Conservation (phyloP, 768 basidiomycete species). For the Asterophora parasitica region DNA sequence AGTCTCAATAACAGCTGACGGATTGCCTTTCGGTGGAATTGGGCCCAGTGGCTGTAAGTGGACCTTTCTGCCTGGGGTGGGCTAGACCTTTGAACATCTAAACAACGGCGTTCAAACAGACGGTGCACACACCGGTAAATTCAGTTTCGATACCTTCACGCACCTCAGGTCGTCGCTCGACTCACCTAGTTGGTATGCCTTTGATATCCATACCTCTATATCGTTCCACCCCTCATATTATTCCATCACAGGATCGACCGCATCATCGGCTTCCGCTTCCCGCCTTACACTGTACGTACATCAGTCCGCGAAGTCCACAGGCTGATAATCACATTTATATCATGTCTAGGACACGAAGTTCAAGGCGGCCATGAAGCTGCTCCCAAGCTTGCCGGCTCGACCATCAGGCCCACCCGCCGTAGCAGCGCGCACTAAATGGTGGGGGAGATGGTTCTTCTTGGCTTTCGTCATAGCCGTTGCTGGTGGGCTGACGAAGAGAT, state of each 20-base stretch:
- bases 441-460: constrained; percentile 46
- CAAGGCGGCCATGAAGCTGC: constrained; percentile 23
- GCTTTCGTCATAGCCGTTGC: constrained; percentile 39
- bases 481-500: constrained; percentile 37
- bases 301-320: neutral
- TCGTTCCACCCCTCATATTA: constrained; percentile 16
- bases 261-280: constrained; percentile 49
- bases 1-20: constrained; percentile 14
- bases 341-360: constrained; percentile 26
- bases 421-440: constrained; percentile 24
- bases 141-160: constrained; percentile 72
- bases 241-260: constrained; percentile 39
- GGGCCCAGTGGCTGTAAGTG: constrained; percentile 52
- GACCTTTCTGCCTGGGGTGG: constrained; percentile 1
- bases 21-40: constrained; percentile 25
- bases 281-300: constrained; percentile 50
- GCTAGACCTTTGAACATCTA: neutral
- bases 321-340: neutral
- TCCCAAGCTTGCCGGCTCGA: constrained; percentile 38
- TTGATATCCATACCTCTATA: neutral
- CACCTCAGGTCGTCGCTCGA: constrained; percentile 61
- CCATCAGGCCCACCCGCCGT: constrained; percentile 36
- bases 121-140: constrained; percentile 71
- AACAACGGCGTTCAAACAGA: constrained; percentile 29
- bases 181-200: constrained; percentile 51